Evolutionary conservation across 192 early-diverging fungal genomes (phyloP), one percentile per base, ranked within the genome.

Genomic region (Coemansia sp.): DNA sequence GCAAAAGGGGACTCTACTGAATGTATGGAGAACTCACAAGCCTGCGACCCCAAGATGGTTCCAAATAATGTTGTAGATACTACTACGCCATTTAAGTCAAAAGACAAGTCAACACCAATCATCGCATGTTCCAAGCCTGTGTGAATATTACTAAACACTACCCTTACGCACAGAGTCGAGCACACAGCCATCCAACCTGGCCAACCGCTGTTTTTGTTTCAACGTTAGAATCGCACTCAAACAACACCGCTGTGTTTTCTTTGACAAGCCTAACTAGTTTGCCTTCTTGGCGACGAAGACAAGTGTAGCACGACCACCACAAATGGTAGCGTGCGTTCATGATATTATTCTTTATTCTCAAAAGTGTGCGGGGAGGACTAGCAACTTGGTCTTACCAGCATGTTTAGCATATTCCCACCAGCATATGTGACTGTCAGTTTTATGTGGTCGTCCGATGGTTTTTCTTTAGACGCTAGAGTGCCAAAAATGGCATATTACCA

Each of bases 31-130:
- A 53, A 11, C 24, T 26, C 14, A 26, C 21, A 46, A 46, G 16
- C 46, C 20, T 49, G 10, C 51, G 12, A 10, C 10, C 24, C 10
- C 10, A 59, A 38, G 57, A 26, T 2, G 36, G 69, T 72, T 70
- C 61, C 75, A 68, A 38, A 57, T 64, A 30, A n/a, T 46, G 66
- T 68, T 60, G 69, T 55, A 66, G 35, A 53, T 64, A 52, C 68
- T 77, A 71, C 75, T 72, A 63, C 66, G 53, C 49, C 41, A 53
- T 63, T 35, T 39, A 71, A 63, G 66, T 68, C 69, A 49, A 65
- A 34, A 72, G 62, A 67, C 69, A 68, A 64, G 52, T 57, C 60
- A 62, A 21, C 49, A 48, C 14, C 24, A 41, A 49, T 26, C 52
- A 33, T 39, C 26, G 39, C 9, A 23, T 44, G 71, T 72, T 72